These are phyloP conservation scores for Colletotrichum trifolii DNA, from an alignment of 2,329 filamentous ascomycete genomes.

Conservation along the genomic window DNA sequence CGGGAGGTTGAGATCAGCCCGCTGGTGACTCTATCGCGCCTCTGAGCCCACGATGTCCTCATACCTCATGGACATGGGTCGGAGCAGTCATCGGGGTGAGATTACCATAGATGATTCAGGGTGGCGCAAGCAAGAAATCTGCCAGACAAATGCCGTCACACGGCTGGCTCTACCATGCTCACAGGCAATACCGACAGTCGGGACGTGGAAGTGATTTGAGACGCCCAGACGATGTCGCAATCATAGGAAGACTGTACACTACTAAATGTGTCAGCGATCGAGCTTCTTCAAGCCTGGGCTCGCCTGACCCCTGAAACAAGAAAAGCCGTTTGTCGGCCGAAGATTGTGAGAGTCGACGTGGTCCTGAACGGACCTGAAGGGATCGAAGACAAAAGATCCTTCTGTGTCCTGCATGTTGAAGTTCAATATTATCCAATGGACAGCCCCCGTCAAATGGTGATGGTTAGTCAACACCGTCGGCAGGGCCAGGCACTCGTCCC, in stretches of 20 bases:
- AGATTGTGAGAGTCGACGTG: too few species aligned
- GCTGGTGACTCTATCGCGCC: slow-evolving; percentile 5
- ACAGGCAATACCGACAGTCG: too few species aligned
- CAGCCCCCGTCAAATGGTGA: neutral
- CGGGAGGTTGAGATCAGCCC: slow-evolving; percentile 18
- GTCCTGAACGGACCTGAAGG: slow-evolving; percentile 16
- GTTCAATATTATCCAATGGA: neutral
- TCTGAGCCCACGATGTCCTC: slow-evolving; percentile 24
- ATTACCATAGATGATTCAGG: slow-evolving; percentile 3
- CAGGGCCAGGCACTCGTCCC: neutral
- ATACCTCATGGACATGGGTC: slow-evolving; percentile 15
- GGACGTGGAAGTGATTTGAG: slow-evolving; percentile 3
- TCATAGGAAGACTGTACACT: neutral
- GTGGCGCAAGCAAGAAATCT: slow-evolving; percentile 8
- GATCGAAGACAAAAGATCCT: slow-evolving; percentile 33
- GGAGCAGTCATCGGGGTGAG: slow-evolving; percentile 7
- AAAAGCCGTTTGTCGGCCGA: slow-evolving; percentile 16
- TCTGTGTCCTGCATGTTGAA: slow-evolving; percentile 14
- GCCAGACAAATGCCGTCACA: slow-evolving; percentile 13
- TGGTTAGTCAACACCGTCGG: neutral
- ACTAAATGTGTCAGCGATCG: neutral
- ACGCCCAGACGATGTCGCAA: neutral
- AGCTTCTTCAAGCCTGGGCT: slow-evolving; percentile 10
- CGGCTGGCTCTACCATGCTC: neutral
- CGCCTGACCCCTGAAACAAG: slow-evolving; percentile 2